These are phyloP conservation scores for Batkoa obscura DNA, from an alignment of 371 early-diverging fungal genomes.

Conservation along the genomic window DNA sequence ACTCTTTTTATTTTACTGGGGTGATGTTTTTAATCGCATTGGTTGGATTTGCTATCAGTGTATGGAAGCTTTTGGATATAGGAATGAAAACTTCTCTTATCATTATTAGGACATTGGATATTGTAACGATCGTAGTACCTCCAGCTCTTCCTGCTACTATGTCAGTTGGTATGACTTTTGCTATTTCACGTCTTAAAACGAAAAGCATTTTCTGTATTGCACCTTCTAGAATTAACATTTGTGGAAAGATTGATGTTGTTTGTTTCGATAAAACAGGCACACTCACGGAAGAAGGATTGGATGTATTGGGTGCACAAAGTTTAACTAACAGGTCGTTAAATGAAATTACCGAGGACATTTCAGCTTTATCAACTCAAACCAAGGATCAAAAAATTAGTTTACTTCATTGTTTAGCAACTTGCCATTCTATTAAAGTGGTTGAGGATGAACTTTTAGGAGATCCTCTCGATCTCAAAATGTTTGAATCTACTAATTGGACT, in stretches of 20 bases:
- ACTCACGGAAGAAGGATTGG: slow-evolving; percentile 44
- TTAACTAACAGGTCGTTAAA: neutral
- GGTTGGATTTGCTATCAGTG: slow-evolving; percentile 1
- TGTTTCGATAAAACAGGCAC: slow-evolving; percentile 87
- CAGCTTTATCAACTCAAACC: neutral
- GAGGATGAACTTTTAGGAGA: slow-evolving; percentile 88
- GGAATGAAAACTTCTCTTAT: neutral
- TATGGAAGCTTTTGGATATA: neutral
- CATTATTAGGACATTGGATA: slow-evolving; percentile 14
- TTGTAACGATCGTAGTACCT: slow-evolving; percentile 90
- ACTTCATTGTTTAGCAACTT: slow-evolving; percentile 75
- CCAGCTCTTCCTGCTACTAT: slow-evolving; percentile 86
- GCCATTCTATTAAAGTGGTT: slow-evolving; percentile 89
- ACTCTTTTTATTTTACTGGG: slow-evolving; percentile 88
- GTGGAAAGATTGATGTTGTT: slow-evolving; percentile 79
- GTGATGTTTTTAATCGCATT: slow-evolving; percentile 47
- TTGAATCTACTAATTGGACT: slow-evolving; percentile 84
- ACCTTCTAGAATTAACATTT: slow-evolving; percentile 23
- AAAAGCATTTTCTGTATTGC: slow-evolving; percentile 22
- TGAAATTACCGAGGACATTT: neutral
- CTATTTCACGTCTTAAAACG: slow-evolving; percentile 71
- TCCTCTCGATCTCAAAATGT: slow-evolving; percentile 97
- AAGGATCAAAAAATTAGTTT: slow-evolving; percentile 8
- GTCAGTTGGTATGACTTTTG: slow-evolving; percentile 78
- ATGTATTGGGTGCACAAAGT: neutral